Conservation (phyloP, 257 asterid species). For the Voacanga thouarsii region DNA sequence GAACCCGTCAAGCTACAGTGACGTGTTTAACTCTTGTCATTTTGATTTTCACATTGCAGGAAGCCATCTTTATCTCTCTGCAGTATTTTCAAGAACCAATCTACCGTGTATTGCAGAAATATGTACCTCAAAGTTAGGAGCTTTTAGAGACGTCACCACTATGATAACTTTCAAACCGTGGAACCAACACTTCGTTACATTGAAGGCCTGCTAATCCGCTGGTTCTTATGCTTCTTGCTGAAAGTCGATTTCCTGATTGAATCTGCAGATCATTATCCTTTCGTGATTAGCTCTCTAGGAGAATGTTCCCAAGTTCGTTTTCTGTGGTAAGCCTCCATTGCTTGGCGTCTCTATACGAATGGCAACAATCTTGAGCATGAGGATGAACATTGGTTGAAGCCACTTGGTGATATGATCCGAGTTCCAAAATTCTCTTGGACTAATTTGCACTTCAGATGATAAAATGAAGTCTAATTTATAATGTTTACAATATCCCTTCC, state of each 20-base stretch:
- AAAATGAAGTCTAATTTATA: too few species aligned
- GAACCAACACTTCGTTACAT: neutral
- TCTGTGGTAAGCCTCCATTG: neutral
- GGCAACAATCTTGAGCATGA: neutral
- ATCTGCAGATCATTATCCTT: neutral
- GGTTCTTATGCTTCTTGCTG: neutral
- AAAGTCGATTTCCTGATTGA: neutral
- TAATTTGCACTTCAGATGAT: too few species aligned
- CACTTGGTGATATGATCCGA: too few species aligned
- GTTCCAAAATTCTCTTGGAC: too few species aligned
- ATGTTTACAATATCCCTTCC: too few species aligned
- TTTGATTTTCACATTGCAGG: slow-evolving; percentile 38
- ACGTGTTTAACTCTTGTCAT: neutral
- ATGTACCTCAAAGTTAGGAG: neutral
- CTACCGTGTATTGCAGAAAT: slow-evolving; percentile 30
- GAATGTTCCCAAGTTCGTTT: neutral
- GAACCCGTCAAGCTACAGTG: neutral
- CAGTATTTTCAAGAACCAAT: slow-evolving; percentile 96
- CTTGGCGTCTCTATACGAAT: neutral
- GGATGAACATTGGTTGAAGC: neutral
- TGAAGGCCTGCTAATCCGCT: neutral
- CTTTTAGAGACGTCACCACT: neutral
- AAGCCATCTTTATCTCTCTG: slow-evolving; percentile 78
- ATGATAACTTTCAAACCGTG: neutral
- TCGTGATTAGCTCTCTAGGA: neutral